These are phyloP conservation scores for Avena sativa DNA, from an alignment of 176 grass and related monocot genomes.

Conservation along the genomic window DNA sequence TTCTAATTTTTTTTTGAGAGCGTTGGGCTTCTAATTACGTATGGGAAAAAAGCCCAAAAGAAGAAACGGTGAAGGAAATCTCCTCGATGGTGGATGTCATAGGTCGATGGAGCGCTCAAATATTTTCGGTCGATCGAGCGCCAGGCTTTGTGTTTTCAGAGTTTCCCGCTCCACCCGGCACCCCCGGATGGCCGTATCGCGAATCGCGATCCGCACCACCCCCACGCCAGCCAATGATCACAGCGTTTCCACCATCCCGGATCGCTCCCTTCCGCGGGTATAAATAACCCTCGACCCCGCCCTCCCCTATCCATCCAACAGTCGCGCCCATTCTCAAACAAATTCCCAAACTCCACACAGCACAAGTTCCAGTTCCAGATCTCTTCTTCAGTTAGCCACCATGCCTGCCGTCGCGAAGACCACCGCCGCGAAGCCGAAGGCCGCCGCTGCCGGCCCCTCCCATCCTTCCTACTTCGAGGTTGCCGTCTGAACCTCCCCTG, in stretches of 20 bases:
- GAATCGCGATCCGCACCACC: slow-evolving; percentile 22
- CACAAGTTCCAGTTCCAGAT: background rate
- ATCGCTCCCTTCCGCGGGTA: slow-evolving; percentile 1
- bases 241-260: background rate
- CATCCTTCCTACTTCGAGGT: slow-evolving; percentile 81
- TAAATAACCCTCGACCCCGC: background rate
- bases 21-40: no score
- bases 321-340: background rate
- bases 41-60: no score
- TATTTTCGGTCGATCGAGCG: no score
- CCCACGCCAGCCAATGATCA: background rate
- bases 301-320: accelerated
- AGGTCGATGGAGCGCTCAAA: no score
- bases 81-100: no score
- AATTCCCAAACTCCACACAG: background rate
- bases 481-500: accelerated
- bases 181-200: no score
- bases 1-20: no score
- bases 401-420: slow-evolving; percentile 60
- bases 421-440: slow-evolving; percentile 18
- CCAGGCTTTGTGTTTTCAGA: no score
- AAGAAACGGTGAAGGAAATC: no score
- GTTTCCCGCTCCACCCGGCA: no score
- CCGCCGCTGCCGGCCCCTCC: slow-evolving; percentile 23
- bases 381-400: background rate